Evolutionary conservation across 768 basidiomycete species (phyloP), one percentile per base, ranked within the genome.

Genomic region (Termitomyces eurrhizus): DNA sequence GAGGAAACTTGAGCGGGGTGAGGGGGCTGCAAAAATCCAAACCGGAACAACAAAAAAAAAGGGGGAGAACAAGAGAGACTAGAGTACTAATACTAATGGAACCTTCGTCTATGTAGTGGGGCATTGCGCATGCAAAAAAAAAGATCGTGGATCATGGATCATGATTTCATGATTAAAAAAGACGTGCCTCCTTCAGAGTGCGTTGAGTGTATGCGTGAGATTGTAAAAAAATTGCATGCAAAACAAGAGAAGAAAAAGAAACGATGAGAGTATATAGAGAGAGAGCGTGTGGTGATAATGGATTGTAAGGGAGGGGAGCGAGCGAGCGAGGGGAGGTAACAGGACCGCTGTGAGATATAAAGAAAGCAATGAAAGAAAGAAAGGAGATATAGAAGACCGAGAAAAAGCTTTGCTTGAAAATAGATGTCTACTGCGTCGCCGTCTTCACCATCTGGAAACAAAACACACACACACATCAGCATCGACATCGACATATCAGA

Each of bases 151-250:
- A 64, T 29, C 29, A 4, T 29, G 29, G 53, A 55, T 55, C 53
- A 46, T 55, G 53, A 37, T 62, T 13, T 77, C 72, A 73, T 83
- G 74, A 77, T 76, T 75, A 75, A 77, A 52, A 64, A 75, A 53
- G 61, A 76, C 75, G 78, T 83, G 83, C 85, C 85, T 87, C 86
- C 86, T 87, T 87, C 80, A 87, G 86, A 87, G 80, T 82, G 83
- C 81, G 72, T 71, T 65, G 67, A 65, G 71, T 66, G 65, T 54
- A 65, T 68, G 70, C 67, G 60, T 59, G 61, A 60, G 59, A 61
- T 35, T 75, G 72, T 78, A 80, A 41, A 6, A 39, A 41, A 77
- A 80, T 81, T 77, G 78, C 78, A 81, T 82, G 83, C 79, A 78
- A 69, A 70, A 68, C 41, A 68, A 72, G 70, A 61, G 14, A 41